Evolutionary conservation across 345 rosid genomes (phyloP).

Genomic region (Salix arbutifolia): DNA sequence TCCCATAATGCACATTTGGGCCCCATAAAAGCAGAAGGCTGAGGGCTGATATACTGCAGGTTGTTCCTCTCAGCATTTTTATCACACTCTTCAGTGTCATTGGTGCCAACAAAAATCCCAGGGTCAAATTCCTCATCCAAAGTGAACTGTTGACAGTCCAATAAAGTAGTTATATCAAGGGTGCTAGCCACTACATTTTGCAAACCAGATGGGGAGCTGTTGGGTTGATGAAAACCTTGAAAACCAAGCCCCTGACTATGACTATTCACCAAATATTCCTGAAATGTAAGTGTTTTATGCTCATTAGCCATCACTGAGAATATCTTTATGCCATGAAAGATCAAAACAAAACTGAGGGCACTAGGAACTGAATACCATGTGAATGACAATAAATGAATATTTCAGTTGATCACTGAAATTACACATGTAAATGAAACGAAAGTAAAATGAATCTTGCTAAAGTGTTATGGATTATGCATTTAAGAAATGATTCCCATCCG

Average conservation of each 20-base stretch:
- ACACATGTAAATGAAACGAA: neutral
- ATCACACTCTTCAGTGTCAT: conserved; percentile 29
- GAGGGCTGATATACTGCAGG: conserved; percentile 45
- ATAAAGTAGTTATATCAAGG: conserved; percentile 41
- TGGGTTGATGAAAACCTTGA: conserved; percentile 45
- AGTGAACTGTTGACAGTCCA: conserved; percentile 46
- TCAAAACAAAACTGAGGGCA: neutral
- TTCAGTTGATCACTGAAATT: neutral
- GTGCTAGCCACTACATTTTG: conserved; percentile 29
- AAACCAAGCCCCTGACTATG: conserved; percentile 35
- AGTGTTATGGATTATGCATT: neutral
- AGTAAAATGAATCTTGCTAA: neutral
- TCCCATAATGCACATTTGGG: conserved; percentile 94
- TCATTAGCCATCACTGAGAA: conserved; percentile 10
- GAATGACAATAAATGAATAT: neutral
- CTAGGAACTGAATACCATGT: neutral
- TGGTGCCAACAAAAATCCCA: conserved; percentile 31
- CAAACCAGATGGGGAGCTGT: conserved; percentile 26
- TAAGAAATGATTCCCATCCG: neutral
- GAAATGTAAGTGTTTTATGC: conserved; percentile 10
- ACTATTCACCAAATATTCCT: conserved; percentile 39
- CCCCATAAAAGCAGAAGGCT: conserved; percentile 78
- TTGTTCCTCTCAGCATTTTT: conserved; percentile 27
- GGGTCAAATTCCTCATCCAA: conserved; percentile 41
- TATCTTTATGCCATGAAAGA: neutral